Base-by-base conservation (phyloP, 139 green algal genomes). In the Micractinium sp. region DNA sequence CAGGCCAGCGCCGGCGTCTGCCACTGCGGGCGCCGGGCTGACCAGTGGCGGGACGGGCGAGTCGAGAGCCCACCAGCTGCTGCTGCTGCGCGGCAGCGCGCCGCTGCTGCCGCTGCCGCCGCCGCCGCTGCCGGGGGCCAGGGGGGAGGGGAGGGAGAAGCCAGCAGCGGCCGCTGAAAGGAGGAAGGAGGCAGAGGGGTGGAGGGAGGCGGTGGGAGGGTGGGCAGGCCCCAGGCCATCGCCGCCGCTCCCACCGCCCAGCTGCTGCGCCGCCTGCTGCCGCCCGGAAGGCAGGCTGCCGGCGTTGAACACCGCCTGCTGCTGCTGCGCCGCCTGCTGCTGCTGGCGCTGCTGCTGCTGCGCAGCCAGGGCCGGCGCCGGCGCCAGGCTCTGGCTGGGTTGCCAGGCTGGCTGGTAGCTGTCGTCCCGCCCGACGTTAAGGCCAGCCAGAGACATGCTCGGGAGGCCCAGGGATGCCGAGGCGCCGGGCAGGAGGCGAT, bases 41-140 rank as follows among this genome's bases (percentile, higher is more conserved):
- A 74, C 9, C 56, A 25, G 38, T n/a, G 53, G 33, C 31, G 39
- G 22, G 39, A 74, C 4, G 14, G 53, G 81, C 15, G 81, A 85
- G 81, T 85, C 81, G 15, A 85, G 56, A 1, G 81, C 81, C 81
- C 81, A 85, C 81, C 81, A 85, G 53, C 53, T 75, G 81, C 53
- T 39, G 81, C 31, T 60, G 81, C 53, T 74, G 53, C 33, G n/a
- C 29, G 56, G 53, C 73, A 25, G 73, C 31, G 35, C 25, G 53
- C 56, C 7, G 38, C 53, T 31, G 73, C 81, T 53, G 81, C 41
- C 41, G n/a, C 66, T 41, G 78, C 78, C 78, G 56, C 16, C 9
- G 53, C 81, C 18, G 38, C 53, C 53, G 73, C 78, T 66, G 78
- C 35, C 35, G 2, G 39, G 78, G 36, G 39, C 36, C 78, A 35